phyloP scores from a whole-genome alignment of 768 basidiomycete species.

The Roridomyces roridus region DNA sequence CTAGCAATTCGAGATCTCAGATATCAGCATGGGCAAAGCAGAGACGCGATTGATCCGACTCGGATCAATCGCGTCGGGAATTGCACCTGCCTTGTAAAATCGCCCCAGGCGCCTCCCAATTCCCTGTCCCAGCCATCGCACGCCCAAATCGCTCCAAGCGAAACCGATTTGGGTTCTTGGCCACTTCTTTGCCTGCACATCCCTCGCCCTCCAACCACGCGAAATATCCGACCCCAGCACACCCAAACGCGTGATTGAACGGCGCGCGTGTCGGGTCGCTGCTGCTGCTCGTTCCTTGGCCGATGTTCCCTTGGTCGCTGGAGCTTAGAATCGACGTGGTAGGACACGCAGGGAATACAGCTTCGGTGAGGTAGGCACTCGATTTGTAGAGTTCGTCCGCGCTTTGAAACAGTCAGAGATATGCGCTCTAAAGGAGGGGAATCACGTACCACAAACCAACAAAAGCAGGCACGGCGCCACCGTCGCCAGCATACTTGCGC shows the following conservation, averaged over 20 bases:
- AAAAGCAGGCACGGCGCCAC: conserved; percentile 72
- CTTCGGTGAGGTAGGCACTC: conserved; percentile 77
- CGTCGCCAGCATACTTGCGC: conserved; percentile 64
- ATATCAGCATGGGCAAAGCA: neutral
- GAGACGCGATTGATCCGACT: neutral
- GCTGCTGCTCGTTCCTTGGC: conserved; percentile 38
- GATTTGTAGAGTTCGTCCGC: conserved; percentile 82
- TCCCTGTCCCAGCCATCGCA: conserved; percentile 76
- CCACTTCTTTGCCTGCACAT: neutral
- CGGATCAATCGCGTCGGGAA: neutral
- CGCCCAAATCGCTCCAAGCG: conserved; percentile 74
- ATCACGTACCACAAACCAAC: conserved; percentile 66
- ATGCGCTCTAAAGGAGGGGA: neutral
- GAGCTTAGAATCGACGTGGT: neutral
- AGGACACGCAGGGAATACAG: conserved; percentile 46
- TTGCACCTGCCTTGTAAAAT: conserved; percentile 54
- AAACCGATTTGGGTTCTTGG: conserved; percentile 45
- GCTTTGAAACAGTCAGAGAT: conserved; percentile 39
- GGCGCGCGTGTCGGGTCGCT: conserved; percentile 61
- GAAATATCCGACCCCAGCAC: conserved; percentile 58
- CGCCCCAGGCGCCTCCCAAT: conserved; percentile 72
- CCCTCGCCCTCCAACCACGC: conserved; percentile 74
- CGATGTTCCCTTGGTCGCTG: neutral
- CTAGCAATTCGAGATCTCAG: too few relatives aligned
- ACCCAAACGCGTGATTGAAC: conserved; percentile 74